Evolutionary conservation across 2,329 filamentous ascomycete genomes (phyloP).

Genomic region (Nannizziopsis barbatae): DNA sequence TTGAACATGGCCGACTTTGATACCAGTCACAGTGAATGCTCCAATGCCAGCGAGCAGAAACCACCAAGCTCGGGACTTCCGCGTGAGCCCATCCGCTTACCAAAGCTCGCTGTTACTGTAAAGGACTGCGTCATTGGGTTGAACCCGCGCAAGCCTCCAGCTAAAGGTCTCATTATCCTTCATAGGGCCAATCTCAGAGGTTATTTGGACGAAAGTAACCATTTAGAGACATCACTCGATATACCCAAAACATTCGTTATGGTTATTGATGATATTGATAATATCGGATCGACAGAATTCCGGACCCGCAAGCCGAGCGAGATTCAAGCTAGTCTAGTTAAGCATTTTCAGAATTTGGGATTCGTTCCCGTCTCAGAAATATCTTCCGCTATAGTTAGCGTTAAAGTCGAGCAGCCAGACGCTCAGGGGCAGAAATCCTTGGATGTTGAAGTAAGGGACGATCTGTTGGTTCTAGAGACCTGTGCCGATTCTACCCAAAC

Average conservation of each 20-base stretch:
- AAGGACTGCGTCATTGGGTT: conserved; percentile 73
- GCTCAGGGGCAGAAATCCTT: conserved; percentile 54
- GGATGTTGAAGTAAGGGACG: conserved; percentile 71
- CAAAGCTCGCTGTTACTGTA: conserved; percentile 49
- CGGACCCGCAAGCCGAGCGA: conserved; percentile 20
- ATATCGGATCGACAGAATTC: conserved; percentile 31
- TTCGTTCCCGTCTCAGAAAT: conserved; percentile 82
- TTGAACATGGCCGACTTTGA: conserved; percentile 58
- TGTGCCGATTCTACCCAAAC: conserved; percentile 97
- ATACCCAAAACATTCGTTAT: conserved; percentile 73
- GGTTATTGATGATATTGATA: conserved; percentile 62
- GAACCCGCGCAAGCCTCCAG: conserved; percentile 63
- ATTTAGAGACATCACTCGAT: conserved; percentile 53
- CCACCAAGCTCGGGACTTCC: conserved; percentile 15
- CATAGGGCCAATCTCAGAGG: conserved; percentile 66
- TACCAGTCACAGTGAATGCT: conserved; percentile 18
- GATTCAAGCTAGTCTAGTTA: conserved; percentile 36
- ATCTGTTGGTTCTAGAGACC: conserved; percentile 81
- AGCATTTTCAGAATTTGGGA: conserved; percentile 49
- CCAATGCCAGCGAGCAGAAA: conserved; percentile 10
- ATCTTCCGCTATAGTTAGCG: conserved; percentile 61
- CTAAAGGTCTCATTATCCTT: conserved; percentile 68
- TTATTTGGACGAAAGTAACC: conserved; percentile 52
- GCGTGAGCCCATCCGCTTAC: conserved; percentile 40
- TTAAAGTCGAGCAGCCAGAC: conserved; percentile 49